These are phyloP conservation scores for Fragilaria crotonensis DNA, from an alignment of 108 stramenopile species.

Conservation along the genomic window DNA sequence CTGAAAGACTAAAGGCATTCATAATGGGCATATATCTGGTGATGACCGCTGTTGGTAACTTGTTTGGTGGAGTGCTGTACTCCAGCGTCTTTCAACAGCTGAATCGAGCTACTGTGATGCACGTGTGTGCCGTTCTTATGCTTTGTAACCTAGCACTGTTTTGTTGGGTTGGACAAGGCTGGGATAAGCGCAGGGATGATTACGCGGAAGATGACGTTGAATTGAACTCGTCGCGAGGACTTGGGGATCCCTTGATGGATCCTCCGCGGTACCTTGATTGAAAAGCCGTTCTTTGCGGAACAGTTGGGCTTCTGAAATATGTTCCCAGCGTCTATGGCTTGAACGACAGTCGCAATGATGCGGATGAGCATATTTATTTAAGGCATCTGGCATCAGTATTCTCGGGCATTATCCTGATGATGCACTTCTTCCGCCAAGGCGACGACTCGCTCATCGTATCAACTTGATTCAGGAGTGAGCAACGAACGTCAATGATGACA, in stretches of 20 bases:
- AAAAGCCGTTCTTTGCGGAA: no score
- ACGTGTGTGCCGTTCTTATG: constrained; percentile 23
- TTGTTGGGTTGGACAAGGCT: constrained; percentile 19
- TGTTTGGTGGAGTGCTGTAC: constrained; percentile 33
- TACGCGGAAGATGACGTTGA: not conserved
- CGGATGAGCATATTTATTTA: no score
- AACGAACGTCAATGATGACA: no score
- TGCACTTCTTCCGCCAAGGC: no score
- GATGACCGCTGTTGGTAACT: constrained; percentile 51
- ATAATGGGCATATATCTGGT: constrained; percentile 35
- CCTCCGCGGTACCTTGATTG: not conserved
- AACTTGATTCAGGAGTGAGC: no score
- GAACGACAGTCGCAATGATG: no score
- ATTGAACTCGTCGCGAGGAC: not conserved
- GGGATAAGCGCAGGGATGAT: constrained; percentile 16
- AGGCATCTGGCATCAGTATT: no score
- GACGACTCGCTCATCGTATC: no score
- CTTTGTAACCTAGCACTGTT: constrained; percentile 28
- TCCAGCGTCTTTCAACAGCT: constrained; percentile 8
- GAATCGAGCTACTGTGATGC: constrained; percentile 8
- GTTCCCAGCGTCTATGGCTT: no score
- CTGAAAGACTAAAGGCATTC: constrained; percentile 33
- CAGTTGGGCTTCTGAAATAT: no score
- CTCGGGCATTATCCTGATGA: no score
- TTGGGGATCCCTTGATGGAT: not conserved